Conservation (phyloP, 208 protist genomes). For the Strigomonas culicis region DNA sequence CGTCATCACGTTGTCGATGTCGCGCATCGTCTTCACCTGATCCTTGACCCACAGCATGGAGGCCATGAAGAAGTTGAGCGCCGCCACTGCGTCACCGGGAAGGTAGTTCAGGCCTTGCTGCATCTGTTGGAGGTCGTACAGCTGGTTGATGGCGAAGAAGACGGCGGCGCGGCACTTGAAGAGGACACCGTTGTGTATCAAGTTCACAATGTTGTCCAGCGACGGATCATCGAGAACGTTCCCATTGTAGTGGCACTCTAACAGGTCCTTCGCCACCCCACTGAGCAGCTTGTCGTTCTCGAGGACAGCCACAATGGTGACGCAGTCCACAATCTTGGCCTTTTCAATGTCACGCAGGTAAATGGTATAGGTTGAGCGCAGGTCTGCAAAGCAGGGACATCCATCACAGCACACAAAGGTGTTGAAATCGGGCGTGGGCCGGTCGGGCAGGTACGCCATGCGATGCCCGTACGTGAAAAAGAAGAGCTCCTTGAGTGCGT, state of each 20-base stretch:
- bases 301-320: conserved; percentile 69
- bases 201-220: conserved; percentile 41
- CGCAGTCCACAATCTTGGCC: conserved; percentile 72
- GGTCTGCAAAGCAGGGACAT: conserved; percentile 55
- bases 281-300: conserved; percentile 38
- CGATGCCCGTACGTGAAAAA: conserved; percentile 50
- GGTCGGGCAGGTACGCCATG: conserved; percentile 16
- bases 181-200: conserved; percentile 69
- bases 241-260: conserved; percentile 31
- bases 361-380: conserved; percentile 50
- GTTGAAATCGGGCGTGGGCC: conserved; percentile 34
- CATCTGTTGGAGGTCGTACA: conserved; percentile 16
- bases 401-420: conserved; percentile 72
- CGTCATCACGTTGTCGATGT: conserved; percentile 36
- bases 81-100: conserved; percentile 21
- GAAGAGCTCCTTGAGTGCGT: conserved; percentile 59
- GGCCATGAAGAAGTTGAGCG: conserved; percentile 41
- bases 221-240: conserved; percentile 54
- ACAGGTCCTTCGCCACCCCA: conserved; percentile 43
- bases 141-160: conserved; percentile 42
- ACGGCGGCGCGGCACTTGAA: conserved; percentile 58
- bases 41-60: conserved; percentile 53
- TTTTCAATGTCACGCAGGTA: conserved; percentile 73
- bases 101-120: not conserved
- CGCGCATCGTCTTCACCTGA: conserved; percentile 43